phyloP scores from a whole-genome alignment of 495 filamentous ascomycete species.

The Aspergillus mulundensis region DNA sequence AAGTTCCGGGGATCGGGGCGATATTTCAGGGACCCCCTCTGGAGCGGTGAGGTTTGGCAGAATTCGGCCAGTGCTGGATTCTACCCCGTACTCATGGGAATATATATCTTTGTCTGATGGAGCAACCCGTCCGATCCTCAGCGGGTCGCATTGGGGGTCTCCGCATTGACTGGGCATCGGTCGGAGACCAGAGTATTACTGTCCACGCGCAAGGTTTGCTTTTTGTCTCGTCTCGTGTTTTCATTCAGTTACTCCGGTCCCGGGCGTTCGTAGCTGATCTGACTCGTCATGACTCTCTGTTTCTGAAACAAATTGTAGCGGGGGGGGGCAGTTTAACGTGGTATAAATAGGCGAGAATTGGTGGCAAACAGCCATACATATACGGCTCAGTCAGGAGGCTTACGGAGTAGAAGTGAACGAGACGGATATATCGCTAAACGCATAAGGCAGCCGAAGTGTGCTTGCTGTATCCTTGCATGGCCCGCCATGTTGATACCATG shows the following conservation, averaged over 20 bases:
- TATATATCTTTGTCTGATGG: not conserved
- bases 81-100: slow-evolving; percentile 1
- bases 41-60: slow-evolving; percentile 12
- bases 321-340: not conserved
- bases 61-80: not conserved
- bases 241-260: not conserved
- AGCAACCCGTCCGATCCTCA: no score
- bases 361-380: not conserved
- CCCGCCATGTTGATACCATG: slow-evolving; percentile 10
- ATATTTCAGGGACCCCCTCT: not conserved
- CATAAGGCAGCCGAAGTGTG: not conserved
- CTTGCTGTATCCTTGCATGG: slow-evolving; percentile 1
- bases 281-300: not conserved
- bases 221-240: not conserved
- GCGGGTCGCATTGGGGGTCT: not conserved
- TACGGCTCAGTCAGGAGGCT: no score
- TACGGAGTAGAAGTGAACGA: not conserved
- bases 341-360: not conserved
- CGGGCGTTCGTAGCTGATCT: not conserved
- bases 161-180: not conserved
- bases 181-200: slow-evolving; percentile 4
- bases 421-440: not conserved
- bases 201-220: not conserved
- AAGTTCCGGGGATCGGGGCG: not conserved
- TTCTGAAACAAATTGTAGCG: not conserved